Percentiles rank a stretch among this genome's conserved stretches.
Conservation (phyloP, 208 protist species). For the Leishmania aethiopica region DNA sequence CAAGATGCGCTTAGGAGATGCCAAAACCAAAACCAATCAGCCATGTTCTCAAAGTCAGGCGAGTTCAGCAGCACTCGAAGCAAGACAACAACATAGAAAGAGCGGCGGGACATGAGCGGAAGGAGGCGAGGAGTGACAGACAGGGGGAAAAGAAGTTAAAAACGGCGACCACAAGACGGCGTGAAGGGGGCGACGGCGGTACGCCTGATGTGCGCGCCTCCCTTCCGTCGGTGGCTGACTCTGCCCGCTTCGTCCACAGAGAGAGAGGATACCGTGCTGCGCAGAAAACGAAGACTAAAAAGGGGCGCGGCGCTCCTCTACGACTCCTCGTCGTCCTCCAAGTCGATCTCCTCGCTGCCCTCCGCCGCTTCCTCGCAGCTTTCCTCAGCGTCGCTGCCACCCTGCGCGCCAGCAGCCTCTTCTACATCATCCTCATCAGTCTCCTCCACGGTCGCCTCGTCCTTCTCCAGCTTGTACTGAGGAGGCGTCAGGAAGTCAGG, state of each 20-base stretch:
- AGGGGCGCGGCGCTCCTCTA: neutral
- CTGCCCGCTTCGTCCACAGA: neutral
- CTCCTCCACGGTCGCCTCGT: conserved; percentile 37
- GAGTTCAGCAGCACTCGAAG: no score
- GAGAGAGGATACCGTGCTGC: neutral
- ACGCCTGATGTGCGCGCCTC: neutral
- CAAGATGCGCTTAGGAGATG: neutral
- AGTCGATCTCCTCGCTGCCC: conserved; percentile 33
- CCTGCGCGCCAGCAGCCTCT: conserved; percentile 31
- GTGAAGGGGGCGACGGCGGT: neutral
- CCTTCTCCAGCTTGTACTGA: conserved; percentile 60
- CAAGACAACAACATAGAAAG: neutral
- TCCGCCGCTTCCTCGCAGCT: conserved; percentile 18
- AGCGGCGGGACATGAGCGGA: neutral
- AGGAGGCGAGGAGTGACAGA: neutral
- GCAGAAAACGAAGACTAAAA: conserved; percentile 13
- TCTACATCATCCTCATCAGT: conserved; percentile 14
- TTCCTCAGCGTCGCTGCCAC: conserved; percentile 25
- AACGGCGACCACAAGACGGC: neutral
- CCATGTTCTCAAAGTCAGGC: neutral
- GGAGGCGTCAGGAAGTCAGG: conserved; percentile 75
- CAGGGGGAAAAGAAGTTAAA: neutral
- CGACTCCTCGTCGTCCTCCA: conserved; percentile 27
- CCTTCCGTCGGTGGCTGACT: neutral
- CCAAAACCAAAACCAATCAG: neutral